These are phyloP conservation scores for Athelia sp. DNA, from an alignment of 1,284 basidiomycete species.

Conservation along the genomic window DNA sequence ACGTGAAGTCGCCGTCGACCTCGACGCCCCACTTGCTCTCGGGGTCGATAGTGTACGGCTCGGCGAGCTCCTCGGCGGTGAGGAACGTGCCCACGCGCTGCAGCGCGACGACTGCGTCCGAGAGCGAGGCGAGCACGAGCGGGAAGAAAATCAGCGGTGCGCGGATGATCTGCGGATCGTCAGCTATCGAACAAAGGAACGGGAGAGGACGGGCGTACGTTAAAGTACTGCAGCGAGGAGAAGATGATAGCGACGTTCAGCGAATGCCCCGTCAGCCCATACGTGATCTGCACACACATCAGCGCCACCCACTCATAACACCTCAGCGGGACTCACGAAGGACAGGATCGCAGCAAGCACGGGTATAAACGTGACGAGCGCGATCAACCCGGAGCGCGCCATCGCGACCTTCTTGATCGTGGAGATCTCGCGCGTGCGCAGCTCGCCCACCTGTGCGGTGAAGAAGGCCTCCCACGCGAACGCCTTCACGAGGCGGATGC, in stretches of 20 bases:
- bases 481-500: slow-evolving; percentile 57
- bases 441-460: slow-evolving; percentile 41
- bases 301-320: not conserved
- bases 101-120: slow-evolving; percentile 48
- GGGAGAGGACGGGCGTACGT: slow-evolving; percentile 31
- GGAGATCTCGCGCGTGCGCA: slow-evolving; percentile 49
- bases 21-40: slow-evolving; percentile 34
- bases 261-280: slow-evolving; percentile 43
- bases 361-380: slow-evolving; percentile 43
- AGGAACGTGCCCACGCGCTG: slow-evolving; percentile 44
- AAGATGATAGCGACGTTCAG: slow-evolving; percentile 57
- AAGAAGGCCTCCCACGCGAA: slow-evolving; percentile 68
- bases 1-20: slow-evolving; percentile 62
- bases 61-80: slow-evolving; percentile 43
- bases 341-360: slow-evolving; percentile 54
- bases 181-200: not conserved
- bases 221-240: slow-evolving; percentile 55
- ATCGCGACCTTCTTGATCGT: slow-evolving; percentile 46
- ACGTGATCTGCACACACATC: slow-evolving; percentile 38
- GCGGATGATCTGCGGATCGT: slow-evolving; percentile 27
- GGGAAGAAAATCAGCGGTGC: slow-evolving; percentile 33
- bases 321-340: slow-evolving; percentile 32
- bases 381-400: slow-evolving; percentile 15
- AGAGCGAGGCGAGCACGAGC: slow-evolving; percentile 27
- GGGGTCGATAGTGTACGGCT: slow-evolving; percentile 35